Evolutionary conservation across 139 green algal genomes (phyloP), one percentile per base, ranked within the genome.

Genomic region (Astrephomene gubernaculifera): DNA sequence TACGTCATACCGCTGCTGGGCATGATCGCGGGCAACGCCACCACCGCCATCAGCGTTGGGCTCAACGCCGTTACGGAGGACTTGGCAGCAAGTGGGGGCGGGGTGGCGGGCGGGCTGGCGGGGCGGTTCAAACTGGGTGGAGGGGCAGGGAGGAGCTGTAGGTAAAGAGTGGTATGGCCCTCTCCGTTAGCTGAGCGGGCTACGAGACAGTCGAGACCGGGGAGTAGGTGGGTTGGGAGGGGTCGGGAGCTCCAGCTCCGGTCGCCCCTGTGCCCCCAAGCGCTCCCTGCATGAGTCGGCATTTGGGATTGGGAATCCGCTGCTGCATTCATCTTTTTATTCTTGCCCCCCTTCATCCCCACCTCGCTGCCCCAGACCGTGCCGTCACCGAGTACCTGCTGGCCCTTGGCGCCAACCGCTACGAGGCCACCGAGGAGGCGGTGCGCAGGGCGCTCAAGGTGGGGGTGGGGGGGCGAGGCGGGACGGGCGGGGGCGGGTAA

Each of bases 11-110:
- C 95, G 9, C 84, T 95, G 39, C 73, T 96, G 84, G 95, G 94
- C 73, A 96, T 97, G 93, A 80, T 98, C 85, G 86, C 97, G 89
- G 95, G 95, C 72, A 97, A 97, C 86, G 90, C 92, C 17, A 95
- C 96, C 63, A 92, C 81, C 29, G 90, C 90, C 38, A 87, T 98
- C 45, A 93, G 89, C n/a, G 82, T 98, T 6, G 95, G 94, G 0
- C 89, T 98, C 27, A 90, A 83, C 36, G 88, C 92, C 25, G 74
- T 94, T 44, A 87, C 97, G 24, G 90, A 95, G 19, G 90, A 95
- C 82, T 72, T 96, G 49, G 87, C 83, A 35, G 67, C 83, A 65
- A 90, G 90, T 94, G 52, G 24, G 43, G 41, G 74, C n/a, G n/a
- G n/a, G n/a, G n/a, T n/a, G n/a, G n/a, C n/a, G n/a, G n/a, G n/a